Conservation (phyloP, 2,329 filamentous ascomycete species). For the Tympanopsis confertula region DNA sequence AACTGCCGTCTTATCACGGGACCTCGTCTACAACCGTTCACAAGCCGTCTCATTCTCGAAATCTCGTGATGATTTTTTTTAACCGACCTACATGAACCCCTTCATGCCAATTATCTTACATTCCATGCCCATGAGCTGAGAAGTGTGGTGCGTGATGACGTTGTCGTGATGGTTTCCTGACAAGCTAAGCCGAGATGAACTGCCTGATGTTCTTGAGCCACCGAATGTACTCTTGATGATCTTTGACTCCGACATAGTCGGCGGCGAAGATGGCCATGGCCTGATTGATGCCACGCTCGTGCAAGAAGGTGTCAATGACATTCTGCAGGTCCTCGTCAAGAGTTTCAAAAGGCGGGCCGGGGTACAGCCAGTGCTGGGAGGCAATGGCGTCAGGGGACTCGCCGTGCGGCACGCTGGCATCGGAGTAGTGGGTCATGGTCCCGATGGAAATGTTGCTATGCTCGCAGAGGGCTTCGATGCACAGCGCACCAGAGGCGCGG, state of each 20-base stretch:
- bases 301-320: background rate
- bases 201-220: background rate
- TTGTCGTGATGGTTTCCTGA: no score
- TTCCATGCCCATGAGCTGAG: no score
- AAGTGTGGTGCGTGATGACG: no score
- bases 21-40: no score
- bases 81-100: no score
- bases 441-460: background rate
- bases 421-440: background rate
- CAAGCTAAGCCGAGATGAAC: no score
- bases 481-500: background rate
- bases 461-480: background rate
- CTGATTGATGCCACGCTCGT: background rate
- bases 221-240: background rate
- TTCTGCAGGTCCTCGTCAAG: background rate
- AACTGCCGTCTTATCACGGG: no score
- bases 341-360: background rate
- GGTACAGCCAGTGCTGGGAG: background rate
- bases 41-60: no score
- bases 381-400: background rate
- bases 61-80: no score
- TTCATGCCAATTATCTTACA: no score
- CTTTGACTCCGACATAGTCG: background rate
- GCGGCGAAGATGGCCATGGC: background rate
- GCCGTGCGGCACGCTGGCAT: background rate